Evolutionary conservation across 495 filamentous ascomycete species (phyloP), one percentile per base, ranked within the genome.

Genomic region (Penicillium paxilli): DNA sequence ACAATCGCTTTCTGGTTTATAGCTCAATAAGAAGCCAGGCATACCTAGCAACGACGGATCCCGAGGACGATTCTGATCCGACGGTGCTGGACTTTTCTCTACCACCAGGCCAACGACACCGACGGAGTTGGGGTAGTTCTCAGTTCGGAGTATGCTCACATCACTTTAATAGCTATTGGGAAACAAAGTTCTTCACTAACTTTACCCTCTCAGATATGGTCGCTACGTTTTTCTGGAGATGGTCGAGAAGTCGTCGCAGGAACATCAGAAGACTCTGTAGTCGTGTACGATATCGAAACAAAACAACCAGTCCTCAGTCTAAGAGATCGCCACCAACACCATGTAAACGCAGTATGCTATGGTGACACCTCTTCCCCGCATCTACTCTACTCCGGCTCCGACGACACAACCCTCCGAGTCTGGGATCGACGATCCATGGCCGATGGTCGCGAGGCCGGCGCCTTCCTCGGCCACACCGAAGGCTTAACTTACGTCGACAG

Each of bases 281-380:
- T 94, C 42, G 90, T 96, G n/a, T 96, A 95, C 62, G 94, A 98
- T 62, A 85, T 98, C 37, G 92, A 96, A 65, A 84, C 85, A 1
- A 82, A 86, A 25, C 76, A 80, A 40, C 77, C 87, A 1, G 78
- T 96, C 22, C 82, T 96, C 37, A 83, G 83, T 50, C 86, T 98
- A 16, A 74, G 71, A 22, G 91, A 90, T 2, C 58, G 64, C 8
- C 94, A 98, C 62, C 69, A 81, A 10, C 83, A 94, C 56, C 92
- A 98, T 68, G 94, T 98, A 22, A 98, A 98, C 68, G 94, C 94
- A 19, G 94, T 98, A 1, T 97, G 93, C 68, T 98, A 93, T 63
- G 94, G 91, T 10, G 94, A 98, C 69, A 82, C 81, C 47, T 81
- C 83, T 16, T 96, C 91, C 0, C 94, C 94, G 3, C 93, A 98